These are phyloP conservation scores for Salix udensis DNA, from an alignment of 345 rosid species.

Conservation along the genomic window DNA sequence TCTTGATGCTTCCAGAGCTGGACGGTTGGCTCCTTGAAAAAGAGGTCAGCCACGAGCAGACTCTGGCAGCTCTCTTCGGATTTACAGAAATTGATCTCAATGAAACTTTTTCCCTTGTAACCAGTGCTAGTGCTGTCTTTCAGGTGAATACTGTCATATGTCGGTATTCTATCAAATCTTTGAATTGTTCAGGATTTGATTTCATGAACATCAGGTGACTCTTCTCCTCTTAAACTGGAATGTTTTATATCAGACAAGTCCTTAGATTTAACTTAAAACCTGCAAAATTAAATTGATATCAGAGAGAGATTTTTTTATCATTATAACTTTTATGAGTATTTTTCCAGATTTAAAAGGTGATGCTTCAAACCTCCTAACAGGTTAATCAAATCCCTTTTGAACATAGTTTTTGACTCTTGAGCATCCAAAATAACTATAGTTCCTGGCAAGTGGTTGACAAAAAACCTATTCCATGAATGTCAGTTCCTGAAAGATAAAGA, in stretches of 20 bases:
- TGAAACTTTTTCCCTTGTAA: background rate
- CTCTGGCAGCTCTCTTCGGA: constrained; percentile 33
- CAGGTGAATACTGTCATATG: background rate
- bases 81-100: constrained; percentile 28
- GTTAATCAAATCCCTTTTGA: constrained; percentile 12
- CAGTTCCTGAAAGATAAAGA: constrained; percentile 19
- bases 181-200: background rate
- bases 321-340: background rate
- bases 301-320: background rate
- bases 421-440: constrained; percentile 7
- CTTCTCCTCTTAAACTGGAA: constrained; percentile 10
- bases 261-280: constrained; percentile 18
- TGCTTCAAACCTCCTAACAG: constrained; percentile 23
- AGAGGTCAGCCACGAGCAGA: constrained; percentile 45
- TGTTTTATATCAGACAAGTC: background rate
- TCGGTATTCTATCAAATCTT: constrained; percentile 4
- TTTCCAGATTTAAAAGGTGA: background rate
- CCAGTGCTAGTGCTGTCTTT: background rate
- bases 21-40: constrained; percentile 11
- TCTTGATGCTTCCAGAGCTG: constrained; percentile 3
- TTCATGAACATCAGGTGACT: constrained; percentile 3
- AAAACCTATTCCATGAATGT: constrained; percentile 5
- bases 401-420: constrained; percentile 13
- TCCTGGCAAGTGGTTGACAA: constrained; percentile 6
- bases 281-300: constrained; percentile 6